phyloP scores from a whole-genome alignment of 306 rosid genomes.

The Hippophae tibetana region DNA sequence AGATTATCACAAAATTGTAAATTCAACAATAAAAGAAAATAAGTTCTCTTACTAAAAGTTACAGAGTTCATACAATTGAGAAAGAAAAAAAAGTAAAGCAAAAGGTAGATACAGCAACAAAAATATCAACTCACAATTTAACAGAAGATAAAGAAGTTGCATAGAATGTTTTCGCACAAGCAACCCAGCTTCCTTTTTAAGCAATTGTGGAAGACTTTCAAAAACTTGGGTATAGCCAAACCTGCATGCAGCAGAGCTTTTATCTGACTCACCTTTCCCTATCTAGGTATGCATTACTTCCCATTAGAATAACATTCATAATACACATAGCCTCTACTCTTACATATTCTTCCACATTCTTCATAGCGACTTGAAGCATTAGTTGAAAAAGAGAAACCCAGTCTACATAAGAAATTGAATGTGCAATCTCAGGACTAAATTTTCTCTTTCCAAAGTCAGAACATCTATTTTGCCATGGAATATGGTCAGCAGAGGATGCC shows the following conservation, averaged over 20 bases:
- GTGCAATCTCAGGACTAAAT: slow-evolving; percentile 33
- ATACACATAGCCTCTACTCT: slow-evolving; percentile 58
- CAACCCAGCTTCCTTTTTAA: slow-evolving; percentile 66
- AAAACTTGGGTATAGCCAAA: slow-evolving; percentile 44
- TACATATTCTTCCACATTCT: slow-evolving; percentile 48
- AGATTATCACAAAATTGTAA: too few species aligned
- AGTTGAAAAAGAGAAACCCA: slow-evolving; percentile 51
- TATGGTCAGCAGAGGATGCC: slow-evolving; percentile 13
- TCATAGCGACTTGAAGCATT: slow-evolving; percentile 48
- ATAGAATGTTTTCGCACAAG: slow-evolving; percentile 49
- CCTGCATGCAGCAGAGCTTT: slow-evolving; percentile 34
- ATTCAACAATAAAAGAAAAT: too few species aligned
- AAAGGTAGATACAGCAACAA: neutral
- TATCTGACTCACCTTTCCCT: slow-evolving; percentile 53
- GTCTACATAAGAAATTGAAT: slow-evolving; percentile 39
- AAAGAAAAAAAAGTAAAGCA: neutral
- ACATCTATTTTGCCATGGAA: slow-evolving; percentile 12
- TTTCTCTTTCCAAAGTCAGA: slow-evolving; percentile 27
- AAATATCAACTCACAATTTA: slow-evolving; percentile 59
- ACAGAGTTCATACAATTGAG: too few species aligned
- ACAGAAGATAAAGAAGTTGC: slow-evolving; percentile 55
- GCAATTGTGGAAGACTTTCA: slow-evolving; percentile 50
- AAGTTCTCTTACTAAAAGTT: too few species aligned
- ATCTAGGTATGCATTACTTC: slow-evolving; percentile 46
- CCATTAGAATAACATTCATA: slow-evolving; percentile 52